Conservation (phyloP, 768 basidiomycete genomes). For the Lanmaoa rubissima region DNA sequence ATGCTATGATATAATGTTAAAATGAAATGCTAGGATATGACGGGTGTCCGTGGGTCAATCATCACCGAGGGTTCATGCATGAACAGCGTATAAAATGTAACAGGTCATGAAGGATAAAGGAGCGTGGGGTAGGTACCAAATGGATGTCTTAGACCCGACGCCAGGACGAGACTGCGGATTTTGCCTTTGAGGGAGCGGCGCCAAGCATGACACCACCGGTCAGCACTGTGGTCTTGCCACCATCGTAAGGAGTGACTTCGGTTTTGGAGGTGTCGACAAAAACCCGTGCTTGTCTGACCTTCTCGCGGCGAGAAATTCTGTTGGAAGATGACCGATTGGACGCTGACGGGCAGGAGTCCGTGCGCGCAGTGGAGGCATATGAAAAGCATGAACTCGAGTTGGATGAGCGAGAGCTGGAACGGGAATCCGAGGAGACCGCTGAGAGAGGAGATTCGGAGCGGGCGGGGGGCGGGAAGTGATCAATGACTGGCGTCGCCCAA, state of each 20-base stretch:
- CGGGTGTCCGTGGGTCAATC: constrained; percentile 27
- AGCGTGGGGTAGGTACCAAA: constrained; percentile 18
- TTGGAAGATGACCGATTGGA: constrained; percentile 41
- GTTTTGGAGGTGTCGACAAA: constrained; percentile 73
- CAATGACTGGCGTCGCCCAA: constrained; percentile 65
- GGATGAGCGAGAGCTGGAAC: constrained; percentile 60
- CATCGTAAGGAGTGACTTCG: constrained; percentile 82
- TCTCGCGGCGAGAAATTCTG: constrained; percentile 67
- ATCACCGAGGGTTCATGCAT: constrained; percentile 27
- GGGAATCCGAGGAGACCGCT: constrained; percentile 49
- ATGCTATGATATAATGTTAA: constrained; percentile 35
- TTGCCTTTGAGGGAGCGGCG: constrained; percentile 37
- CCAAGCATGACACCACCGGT: constrained; percentile 90
- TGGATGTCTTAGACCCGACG: constrained; percentile 46
- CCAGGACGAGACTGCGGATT: constrained; percentile 47
- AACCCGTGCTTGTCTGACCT: constrained; percentile 64
- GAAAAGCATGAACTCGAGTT: constrained; percentile 75
- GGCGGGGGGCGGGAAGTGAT: constrained; percentile 52
- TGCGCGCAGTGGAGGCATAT: constrained; percentile 57
- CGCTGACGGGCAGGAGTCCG: constrained; percentile 45
- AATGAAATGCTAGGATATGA: constrained; percentile 33
- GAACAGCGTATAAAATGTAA: constrained; percentile 23
- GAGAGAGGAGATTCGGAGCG: constrained; percentile 62
- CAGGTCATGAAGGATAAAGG: constrained; percentile 23
- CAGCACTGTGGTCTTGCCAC: constrained; percentile 84